These are phyloP conservation scores for Murraya paniculata DNA, from an alignment of 345 rosid species.

Conservation along the genomic window DNA sequence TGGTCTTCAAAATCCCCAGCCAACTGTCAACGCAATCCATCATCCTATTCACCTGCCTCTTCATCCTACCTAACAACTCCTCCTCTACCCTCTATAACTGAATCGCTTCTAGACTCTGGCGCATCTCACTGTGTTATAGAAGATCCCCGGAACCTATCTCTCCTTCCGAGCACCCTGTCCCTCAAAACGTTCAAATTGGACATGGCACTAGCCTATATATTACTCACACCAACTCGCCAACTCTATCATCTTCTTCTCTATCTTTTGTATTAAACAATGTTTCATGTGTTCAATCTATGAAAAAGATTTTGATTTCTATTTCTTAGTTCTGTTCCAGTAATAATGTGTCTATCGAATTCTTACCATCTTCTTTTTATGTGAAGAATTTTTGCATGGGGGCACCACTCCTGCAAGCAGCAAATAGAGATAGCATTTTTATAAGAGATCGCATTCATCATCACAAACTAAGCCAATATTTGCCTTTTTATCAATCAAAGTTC, in stretches of 20 bases:
- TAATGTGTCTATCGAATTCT: constrained; percentile 13
- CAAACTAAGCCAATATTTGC: not conserved
- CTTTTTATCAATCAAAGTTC: not conserved
- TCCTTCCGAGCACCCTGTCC: not conserved
- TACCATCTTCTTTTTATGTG: not conserved
- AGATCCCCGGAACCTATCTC: not conserved
- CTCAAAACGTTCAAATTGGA: not conserved
- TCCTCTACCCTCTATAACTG: too few relatives aligned
- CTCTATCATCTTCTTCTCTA: not conserved
- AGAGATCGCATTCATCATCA: not conserved
- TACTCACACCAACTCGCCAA: not conserved
- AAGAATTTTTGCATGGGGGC: constrained; percentile 8
- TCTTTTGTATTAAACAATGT: not conserved
- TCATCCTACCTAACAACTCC: too few relatives aligned
- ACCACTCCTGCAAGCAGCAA: not conserved
- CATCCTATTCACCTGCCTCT: too few relatives aligned
- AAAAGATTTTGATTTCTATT: not conserved
- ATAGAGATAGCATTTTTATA: not conserved
- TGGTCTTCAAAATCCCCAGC: too few relatives aligned
- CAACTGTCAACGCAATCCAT: too few relatives aligned
- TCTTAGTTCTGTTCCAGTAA: not conserved
- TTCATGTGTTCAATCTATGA: not conserved
- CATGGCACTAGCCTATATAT: not conserved
- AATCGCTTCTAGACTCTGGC: too few relatives aligned
- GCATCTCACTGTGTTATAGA: too few relatives aligned